These are phyloP conservation scores for Ceratocystis lukuohia DNA, from an alignment of 2,329 filamentous ascomycete genomes.

Conservation along the genomic window DNA sequence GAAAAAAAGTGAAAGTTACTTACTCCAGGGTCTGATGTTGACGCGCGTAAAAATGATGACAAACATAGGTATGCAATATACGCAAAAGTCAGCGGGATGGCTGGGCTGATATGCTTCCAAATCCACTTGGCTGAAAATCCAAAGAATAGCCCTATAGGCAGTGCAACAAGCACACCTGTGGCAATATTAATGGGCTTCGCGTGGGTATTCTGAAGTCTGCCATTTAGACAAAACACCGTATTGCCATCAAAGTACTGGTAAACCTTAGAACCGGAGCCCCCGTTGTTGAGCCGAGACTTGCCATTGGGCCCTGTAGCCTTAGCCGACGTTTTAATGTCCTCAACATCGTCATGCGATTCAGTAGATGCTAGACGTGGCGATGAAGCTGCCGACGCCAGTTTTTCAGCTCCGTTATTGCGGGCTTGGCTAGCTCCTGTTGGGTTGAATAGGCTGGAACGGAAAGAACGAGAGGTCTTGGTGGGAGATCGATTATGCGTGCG, in stretches of 20 bases:
- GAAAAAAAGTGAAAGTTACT: slow-evolving; percentile 30
- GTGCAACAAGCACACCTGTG: slow-evolving; percentile 65
- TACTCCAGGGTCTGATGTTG: slow-evolving; percentile 83
- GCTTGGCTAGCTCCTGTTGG: slow-evolving; percentile 35
- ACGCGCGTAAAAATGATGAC: slow-evolving; percentile 89
- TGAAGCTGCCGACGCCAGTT: slow-evolving; percentile 67
- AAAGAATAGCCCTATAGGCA: slow-evolving; percentile 75
- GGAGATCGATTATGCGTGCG: slow-evolving; percentile 37
- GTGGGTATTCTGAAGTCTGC: slow-evolving; percentile 74
- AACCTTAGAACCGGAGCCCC: slow-evolving; percentile 48
- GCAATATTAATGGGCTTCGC: slow-evolving; percentile 80
- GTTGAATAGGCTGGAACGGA: slow-evolving; percentile 61
- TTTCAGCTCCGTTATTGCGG: slow-evolving; percentile 57
- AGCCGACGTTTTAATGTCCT: slow-evolving; percentile 28
- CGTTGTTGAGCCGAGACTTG: slow-evolving; percentile 26
- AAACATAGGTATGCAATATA: slow-evolving; percentile 86
- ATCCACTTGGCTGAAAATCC: slow-evolving; percentile 71
- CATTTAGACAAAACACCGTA: slow-evolving; percentile 75
- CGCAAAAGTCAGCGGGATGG: slow-evolving; percentile 76
- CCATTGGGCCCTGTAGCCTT: slow-evolving; percentile 23
- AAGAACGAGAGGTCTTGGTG: slow-evolving; percentile 60
- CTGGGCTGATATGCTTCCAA: slow-evolving; percentile 76
- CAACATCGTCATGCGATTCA: slow-evolving; percentile 31
- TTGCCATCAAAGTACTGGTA: slow-evolving; percentile 92
- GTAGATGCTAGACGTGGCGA: slow-evolving; percentile 38